Conservation (phyloP, 805 yeast genomes). For the Wickerhamiella siamensis region DNA sequence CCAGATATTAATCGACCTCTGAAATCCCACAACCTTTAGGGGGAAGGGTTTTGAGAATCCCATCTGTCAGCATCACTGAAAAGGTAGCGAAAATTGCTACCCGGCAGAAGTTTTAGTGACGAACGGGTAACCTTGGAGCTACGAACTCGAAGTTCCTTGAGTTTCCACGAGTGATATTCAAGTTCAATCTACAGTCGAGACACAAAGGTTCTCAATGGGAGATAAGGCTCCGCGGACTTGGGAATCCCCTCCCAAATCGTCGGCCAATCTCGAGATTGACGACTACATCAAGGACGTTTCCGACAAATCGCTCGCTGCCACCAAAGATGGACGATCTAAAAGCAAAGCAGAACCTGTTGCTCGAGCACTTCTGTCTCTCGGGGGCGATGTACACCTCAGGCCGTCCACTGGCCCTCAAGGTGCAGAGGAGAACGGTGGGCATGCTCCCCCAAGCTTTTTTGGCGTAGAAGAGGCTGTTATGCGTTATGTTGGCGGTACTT, state of each 20-base stretch:
- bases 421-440: constrained; percentile 4
- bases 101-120: not conserved
- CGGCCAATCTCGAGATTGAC: not conserved
- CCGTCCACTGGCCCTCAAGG: not conserved
- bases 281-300: not conserved
- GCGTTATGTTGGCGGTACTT: constrained; percentile 53
- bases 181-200: too few relatives aligned
- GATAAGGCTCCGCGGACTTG: not conserved
- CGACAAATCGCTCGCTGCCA: not conserved
- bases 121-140: not conserved
- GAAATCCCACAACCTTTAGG: too few relatives aligned
- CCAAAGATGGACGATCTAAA: not conserved
- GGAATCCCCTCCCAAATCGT: not conserved
- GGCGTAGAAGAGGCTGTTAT: constrained; percentile 65
- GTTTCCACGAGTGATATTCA: too few relatives aligned
- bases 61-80: not conserved
- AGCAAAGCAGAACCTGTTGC: constrained; percentile 4
- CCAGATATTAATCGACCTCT: too few relatives aligned
- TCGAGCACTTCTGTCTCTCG: constrained; percentile 5
- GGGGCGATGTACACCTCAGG: not conserved
- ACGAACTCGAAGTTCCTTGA: too few relatives aligned
- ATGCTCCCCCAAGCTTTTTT: constrained; percentile 1
- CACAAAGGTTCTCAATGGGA: not conserved
- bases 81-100: not conserved
- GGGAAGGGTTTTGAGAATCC: not conserved